Base-by-base conservation (phyloP, 495 filamentous ascomycete species). In the Tricharina praecox region DNA sequence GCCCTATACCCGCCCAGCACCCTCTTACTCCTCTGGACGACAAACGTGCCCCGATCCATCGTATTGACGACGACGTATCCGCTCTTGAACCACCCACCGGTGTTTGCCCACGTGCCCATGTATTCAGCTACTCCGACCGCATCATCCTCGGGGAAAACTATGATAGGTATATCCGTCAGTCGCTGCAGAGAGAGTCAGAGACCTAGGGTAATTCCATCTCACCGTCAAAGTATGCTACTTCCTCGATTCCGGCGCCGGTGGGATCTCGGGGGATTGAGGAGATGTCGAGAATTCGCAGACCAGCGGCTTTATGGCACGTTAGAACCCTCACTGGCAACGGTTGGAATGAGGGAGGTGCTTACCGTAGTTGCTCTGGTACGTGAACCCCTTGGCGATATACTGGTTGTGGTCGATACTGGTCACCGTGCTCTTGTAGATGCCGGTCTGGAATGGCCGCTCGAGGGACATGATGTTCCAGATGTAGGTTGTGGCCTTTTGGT, bases 371-470 rank as follows among this genome's bases (percentile, higher is more conserved):
- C 64, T 67, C 59, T 78, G 75, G 56, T 74, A 77, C 2, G 60
- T 57, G 23, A 67, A 64, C 24, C 69, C 70, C 33, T 74, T 63
- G 50, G 63, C 54, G 48, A 77, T 62, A 54, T 76, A 78, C 57
- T 77, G 75, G 61, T 77, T 78, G 61, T 78, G 75, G 56, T 78
- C 75, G 51, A 78, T 73, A 18, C 64, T 62, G 47, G 66, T 61
- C 45, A 64, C 65, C 13, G 60, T 59, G 28, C 66, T 67, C 49
- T 69, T 64, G 64, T 71, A 77, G 62, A 63, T 57, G n/a, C 75
- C 75, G 3, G 74, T 78, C 51, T 74, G 68, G 53, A 66, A 67
- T 0, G 74, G 71, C 11, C 3, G 47, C 48, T 42, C 66, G 66
- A 20, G 72, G 68, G 42, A 64, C 58, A 44, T 66, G 66, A 77